A percentile compares a stretch with the other conserved stretches of the same genome.
phyloP scores from a whole-genome alignment of 257 asterid genomes.

The Scutellaria minor region DNA sequence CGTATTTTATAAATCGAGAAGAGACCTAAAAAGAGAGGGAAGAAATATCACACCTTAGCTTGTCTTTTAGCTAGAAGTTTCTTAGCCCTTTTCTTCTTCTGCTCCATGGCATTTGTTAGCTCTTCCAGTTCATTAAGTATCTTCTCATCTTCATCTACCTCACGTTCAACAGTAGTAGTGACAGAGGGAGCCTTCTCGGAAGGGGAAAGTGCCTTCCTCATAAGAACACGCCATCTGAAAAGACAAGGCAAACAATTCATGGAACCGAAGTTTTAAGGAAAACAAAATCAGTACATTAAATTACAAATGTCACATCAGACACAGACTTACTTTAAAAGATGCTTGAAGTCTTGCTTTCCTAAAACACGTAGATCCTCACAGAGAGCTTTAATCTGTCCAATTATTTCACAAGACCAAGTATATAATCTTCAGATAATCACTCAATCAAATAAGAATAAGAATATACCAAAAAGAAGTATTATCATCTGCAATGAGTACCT shows the following conservation, averaged over 20 bases:
- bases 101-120: constrained; percentile 76
- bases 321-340: constrained; percentile 71
- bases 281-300: neutral
- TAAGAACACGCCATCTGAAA: constrained; percentile 78
- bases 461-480: neutral
- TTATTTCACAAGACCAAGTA: constrained; percentile 21
- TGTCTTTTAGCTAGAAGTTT: constrained; percentile 69
- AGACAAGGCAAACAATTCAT: constrained; percentile 29
- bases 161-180: constrained; percentile 47
- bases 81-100: constrained; percentile 77
- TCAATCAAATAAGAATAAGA: neutral
- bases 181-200: constrained; percentile 54
- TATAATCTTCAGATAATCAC: neutral
- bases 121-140: constrained; percentile 86
- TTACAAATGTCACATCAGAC: neutral
- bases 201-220: constrained; percentile 85
- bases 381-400: constrained; percentile 71
- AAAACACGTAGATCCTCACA: constrained; percentile 87
- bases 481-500: constrained; percentile 49
- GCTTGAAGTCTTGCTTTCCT: constrained; percentile 92
- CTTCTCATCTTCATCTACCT: constrained; percentile 74
- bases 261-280: neutral
- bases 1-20: neutral
- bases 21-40: neutral
- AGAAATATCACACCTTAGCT: constrained; percentile 57